Percentiles rank a stretch among this genome's conserved stretches.
Evolutionary conservation across 75 land plant species (phyloP).

Genomic region (Isoetes taiwanensis): DNA sequence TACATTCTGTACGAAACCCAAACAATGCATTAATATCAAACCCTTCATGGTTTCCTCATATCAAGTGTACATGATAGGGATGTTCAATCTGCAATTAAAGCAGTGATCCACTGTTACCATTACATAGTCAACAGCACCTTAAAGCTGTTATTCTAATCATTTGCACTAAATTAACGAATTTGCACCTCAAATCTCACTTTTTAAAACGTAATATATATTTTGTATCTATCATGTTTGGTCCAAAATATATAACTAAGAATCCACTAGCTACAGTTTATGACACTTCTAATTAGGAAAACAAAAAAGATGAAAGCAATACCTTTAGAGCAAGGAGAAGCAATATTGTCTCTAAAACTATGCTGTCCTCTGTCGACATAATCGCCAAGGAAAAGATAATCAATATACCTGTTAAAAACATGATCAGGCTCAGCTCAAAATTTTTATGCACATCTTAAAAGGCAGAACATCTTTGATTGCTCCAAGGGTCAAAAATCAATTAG

Average conservation of each 20-base stretch:
- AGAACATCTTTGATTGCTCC: constrained; percentile 7
- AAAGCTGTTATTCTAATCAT: too few species aligned
- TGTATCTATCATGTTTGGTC: too few species aligned
- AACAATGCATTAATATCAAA: constrained; percentile 90
- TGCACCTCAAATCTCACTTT: too few species aligned
- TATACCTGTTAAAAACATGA: constrained; percentile 42
- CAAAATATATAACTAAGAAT: too few species aligned
- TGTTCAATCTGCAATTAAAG: constrained; percentile 63
- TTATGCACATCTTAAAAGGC: neutral
- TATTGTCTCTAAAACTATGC: constrained; percentile 85
- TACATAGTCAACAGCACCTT: too few species aligned
- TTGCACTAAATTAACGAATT: too few species aligned
- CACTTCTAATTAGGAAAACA: too few species aligned
- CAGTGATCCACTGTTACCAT: too few species aligned
- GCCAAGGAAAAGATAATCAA: constrained; percentile 78
- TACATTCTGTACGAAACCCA: constrained; percentile 86
- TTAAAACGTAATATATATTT: too few species aligned
- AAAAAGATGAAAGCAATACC: constrained; percentile 30
- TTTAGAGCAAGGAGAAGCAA: constrained; percentile 72
- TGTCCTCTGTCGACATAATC: constrained; percentile 92
- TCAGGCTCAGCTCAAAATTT: neutral
- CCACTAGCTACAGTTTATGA: too few species aligned
- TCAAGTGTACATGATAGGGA: constrained; percentile 74
- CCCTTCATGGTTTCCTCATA: constrained; percentile 88
- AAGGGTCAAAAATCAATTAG: neutral